Evolutionary conservation across 352 stramenopile species (phyloP).

Genomic region (Globisporangium takayamanum): DNA sequence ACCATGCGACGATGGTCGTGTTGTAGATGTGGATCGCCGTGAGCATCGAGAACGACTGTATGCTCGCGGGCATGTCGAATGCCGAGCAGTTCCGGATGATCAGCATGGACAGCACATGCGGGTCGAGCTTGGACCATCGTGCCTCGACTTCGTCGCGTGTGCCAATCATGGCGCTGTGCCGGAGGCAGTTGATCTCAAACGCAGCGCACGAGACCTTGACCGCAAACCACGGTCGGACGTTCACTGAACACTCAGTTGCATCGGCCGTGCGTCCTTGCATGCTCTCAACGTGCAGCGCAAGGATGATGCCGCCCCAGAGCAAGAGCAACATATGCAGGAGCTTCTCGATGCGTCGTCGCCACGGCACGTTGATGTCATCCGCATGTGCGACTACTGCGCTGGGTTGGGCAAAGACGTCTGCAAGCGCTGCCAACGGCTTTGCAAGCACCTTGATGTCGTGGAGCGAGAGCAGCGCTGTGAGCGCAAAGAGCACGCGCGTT

Average conservation of each 20-base stretch:
- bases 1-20: conserved; percentile 1
- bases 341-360: background rate
- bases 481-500: conserved; percentile 4
- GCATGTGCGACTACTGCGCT: too few relatives aligned
- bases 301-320: conserved; percentile 1
- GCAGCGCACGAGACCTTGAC: background rate
- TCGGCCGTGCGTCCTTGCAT: background rate
- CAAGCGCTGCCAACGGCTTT: background rate
- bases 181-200: conserved; percentile 2
- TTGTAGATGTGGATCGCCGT: conserved; percentile 1
- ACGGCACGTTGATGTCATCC: too few relatives aligned
- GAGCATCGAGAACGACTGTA: background rate
- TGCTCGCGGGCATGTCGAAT: conserved; percentile 1
- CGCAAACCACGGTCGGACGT: conserved; percentile 1
- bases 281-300: conserved; percentile 6
- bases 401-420: background rate
- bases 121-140: background rate
- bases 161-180: background rate
- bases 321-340: conserved; percentile 1
- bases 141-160: background rate
- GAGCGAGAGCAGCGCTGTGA: conserved; percentile 2
- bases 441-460: conserved; percentile 13
- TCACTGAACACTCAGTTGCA: background rate
- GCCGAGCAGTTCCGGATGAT: conserved; percentile 1
- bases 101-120: background rate